These are phyloP conservation scores for Melampsora abietis-canadensis DNA, from an alignment of 1,284 basidiomycete species.

Conservation along the genomic window DNA sequence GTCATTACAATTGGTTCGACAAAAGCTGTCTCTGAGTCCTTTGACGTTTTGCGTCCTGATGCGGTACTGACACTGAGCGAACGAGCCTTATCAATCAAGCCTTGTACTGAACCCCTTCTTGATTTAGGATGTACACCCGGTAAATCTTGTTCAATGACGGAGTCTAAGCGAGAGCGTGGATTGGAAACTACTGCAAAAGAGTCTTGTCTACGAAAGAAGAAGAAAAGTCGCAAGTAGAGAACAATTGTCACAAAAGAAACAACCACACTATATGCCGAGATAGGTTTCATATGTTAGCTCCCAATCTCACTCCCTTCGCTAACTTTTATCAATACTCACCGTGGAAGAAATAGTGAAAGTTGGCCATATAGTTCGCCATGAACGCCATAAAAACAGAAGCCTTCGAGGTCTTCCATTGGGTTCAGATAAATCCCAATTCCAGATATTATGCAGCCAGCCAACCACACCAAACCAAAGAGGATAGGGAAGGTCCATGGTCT, in stretches of 20 bases:
- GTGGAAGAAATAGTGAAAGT: conserved; percentile 5
- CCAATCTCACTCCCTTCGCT: not conserved
- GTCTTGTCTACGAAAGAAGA: conserved; percentile 2
- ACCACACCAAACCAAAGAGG: not conserved
- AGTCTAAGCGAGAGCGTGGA: no score
- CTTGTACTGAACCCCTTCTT: no score
- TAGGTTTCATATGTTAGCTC: not conserved
- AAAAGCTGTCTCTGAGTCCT: no score
- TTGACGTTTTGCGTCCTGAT: no score
- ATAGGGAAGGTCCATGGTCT: not conserved
- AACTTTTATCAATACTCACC: not conserved
- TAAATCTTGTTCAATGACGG: no score
- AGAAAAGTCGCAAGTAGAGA: not conserved
- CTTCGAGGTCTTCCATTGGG: conserved; percentile 6
- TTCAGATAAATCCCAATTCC: not conserved
- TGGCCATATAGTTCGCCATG: not conserved
- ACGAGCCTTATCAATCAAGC: no score
- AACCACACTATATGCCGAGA: not conserved
- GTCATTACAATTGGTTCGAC: no score
- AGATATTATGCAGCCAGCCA: not conserved
- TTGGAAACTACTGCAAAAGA: no score
- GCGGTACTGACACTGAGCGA: no score
- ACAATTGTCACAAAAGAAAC: conserved; percentile 1
- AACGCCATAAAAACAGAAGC: conserved; percentile 3
- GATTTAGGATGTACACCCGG: no score